These are phyloP conservation scores for Acanthamoeba sp. DNA, from an alignment of 208 protist genomes.

Conservation along the genomic window DNA sequence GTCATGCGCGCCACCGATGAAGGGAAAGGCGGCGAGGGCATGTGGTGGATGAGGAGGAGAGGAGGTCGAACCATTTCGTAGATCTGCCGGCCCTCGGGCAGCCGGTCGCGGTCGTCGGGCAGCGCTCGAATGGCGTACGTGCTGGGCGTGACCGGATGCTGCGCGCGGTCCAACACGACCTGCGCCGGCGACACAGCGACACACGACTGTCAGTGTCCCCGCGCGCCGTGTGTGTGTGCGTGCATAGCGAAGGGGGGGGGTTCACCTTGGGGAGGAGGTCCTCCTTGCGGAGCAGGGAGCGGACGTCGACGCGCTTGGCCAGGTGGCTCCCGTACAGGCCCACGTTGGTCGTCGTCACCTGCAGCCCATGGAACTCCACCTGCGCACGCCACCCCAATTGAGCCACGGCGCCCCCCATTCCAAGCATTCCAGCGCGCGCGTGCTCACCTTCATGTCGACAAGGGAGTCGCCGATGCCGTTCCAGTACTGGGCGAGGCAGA, in stretches of 20 bases:
- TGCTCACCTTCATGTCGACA: constrained; percentile 55
- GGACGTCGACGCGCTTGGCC: constrained; percentile 57
- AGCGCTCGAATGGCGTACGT: constrained; percentile 48
- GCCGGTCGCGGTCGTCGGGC: constrained; percentile 38
- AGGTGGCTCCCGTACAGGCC: constrained; percentile 57
- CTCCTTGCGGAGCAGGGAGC: constrained; percentile 42
- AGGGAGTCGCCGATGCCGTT: constrained; percentile 31
- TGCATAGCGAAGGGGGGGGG: not conserved
- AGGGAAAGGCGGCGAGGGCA: not conserved
- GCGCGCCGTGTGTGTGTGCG: not conserved
- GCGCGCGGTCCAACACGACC: constrained; percentile 14
- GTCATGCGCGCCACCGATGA: no score
- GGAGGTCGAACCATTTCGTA: constrained; percentile 52
- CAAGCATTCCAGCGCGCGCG: no score
- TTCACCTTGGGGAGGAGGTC: constrained; percentile 51
- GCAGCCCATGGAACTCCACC: constrained; percentile 63
- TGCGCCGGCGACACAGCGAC: not conserved
- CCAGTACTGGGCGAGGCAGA: constrained; percentile 73
- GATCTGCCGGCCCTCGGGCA: constrained; percentile 61
- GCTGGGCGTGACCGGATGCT: constrained; percentile 39
- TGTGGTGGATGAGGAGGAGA: not conserved
- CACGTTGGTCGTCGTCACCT: constrained; percentile 7
- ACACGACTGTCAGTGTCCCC: not conserved
- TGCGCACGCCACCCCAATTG: no score
- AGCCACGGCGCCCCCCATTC: no score